A percentile compares a stretch with the other conserved stretches of the same genome.
Evolutionary conservation across 495 filamentous ascomycete species (phyloP).

Genomic region (Xylaria nigripes): DNA sequence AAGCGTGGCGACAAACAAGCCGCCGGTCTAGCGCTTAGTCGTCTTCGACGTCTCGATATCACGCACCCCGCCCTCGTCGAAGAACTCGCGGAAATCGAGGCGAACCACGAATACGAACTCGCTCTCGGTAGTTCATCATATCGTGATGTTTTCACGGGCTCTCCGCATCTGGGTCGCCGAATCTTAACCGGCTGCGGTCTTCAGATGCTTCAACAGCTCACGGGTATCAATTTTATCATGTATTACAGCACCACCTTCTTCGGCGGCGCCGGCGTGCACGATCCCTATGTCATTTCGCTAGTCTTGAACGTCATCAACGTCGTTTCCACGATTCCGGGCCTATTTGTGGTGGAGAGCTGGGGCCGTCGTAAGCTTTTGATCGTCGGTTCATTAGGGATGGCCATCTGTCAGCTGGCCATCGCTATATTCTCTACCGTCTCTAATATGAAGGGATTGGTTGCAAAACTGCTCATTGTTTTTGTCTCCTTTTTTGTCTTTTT

Average conservation of each 20-base stretch:
- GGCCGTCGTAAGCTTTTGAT: constrained; percentile 67
- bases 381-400: constrained; percentile 68
- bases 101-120: constrained; percentile 82
- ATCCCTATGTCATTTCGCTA: constrained; percentile 60
- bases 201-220: constrained; percentile 53
- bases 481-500: constrained; percentile 78
- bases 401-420: constrained; percentile 61
- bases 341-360: constrained; percentile 70
- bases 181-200: constrained; percentile 48
- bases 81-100: constrained; percentile 80
- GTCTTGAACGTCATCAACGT: constrained; percentile 74
- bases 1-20: constrained; percentile 63
- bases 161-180: constrained; percentile 48
- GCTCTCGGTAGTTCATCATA: constrained; percentile 67
- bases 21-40: constrained; percentile 63
- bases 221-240: constrained; percentile 52
- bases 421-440: constrained; percentile 56
- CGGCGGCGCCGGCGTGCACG: constrained; percentile 51
- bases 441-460: constrained; percentile 40
- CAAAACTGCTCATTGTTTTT: constrained; percentile 66
- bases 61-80: constrained; percentile 67
- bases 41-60: constrained; percentile 67
- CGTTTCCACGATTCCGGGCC: constrained; percentile 61
- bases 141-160: constrained; percentile 58
- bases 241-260: constrained; percentile 82